Conservation (phyloP, 2,329 filamentous ascomycete genomes). For the Ophiocordyceps camponoti-floridani region DNA sequence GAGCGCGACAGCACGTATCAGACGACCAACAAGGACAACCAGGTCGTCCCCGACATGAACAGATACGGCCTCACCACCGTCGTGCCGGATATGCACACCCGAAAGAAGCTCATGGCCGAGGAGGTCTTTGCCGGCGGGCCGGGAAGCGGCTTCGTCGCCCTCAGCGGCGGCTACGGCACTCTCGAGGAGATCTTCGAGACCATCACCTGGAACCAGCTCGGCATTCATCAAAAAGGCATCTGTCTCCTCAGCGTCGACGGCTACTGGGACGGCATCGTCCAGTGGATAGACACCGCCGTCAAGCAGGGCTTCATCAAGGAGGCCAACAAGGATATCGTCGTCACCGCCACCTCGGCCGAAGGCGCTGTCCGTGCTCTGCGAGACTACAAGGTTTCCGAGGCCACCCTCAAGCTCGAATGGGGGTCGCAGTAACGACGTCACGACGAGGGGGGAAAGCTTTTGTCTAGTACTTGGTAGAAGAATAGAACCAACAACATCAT, state of each 20-base stretch:
- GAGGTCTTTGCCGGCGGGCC: conserved; percentile 68
- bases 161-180: conserved; percentile 83
- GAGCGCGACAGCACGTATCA: conserved; percentile 48
- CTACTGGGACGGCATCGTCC: conserved; percentile 76
- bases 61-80: conserved; percentile 73
- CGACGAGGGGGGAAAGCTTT: too few species aligned
- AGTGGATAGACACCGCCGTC: conserved; percentile 65
- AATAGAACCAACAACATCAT: background rate
- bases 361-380: conserved; percentile 53
- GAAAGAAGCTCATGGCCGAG: conserved; percentile 84
- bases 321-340: conserved; percentile 58
- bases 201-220: conserved; percentile 88
- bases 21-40: conserved; percentile 24
- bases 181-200: conserved; percentile 91
- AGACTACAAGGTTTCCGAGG: conserved; percentile 58
- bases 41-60: conserved; percentile 42
- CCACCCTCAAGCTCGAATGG: conserved; percentile 72
- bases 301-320: conserved; percentile 57
- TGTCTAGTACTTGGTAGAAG: too few species aligned
- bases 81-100: conserved; percentile 88
- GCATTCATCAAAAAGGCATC: conserved; percentile 69
- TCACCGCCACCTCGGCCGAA: conserved; percentile 54
- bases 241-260: conserved; percentile 75
- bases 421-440: conserved; percentile 30
- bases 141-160: conserved; percentile 75